Base-by-base conservation (phyloP, 805 yeast genomes). In the Blastobotrys robertii region DNA sequence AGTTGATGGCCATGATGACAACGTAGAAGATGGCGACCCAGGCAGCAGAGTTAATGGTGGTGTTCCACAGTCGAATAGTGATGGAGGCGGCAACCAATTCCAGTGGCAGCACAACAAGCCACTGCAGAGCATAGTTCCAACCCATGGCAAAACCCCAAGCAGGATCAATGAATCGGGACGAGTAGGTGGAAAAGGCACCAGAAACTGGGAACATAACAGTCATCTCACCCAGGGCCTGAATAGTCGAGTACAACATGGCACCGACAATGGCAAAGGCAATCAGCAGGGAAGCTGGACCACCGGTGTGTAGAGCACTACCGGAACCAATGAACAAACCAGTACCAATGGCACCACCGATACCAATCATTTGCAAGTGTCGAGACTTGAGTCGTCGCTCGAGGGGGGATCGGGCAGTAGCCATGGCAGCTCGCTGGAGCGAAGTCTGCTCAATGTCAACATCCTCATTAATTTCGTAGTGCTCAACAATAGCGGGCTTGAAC, bases 261-360 rank as follows among this genome's bases (percentile, higher is more conserved):
- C 84, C 84, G 64, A 80, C 75, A 41, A 77, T 57, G 28, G 71
- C 66, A 56, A 74, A 77, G 30, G 84, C 78, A 33, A 80, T 68
- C 38, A 81, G 63, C 37, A 74, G 50, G 38, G 73, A 74, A 10
- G 74, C 84, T 3, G 87, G 85, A 28, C 87, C 87, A 48, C 81
- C 81, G 10, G 62, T 57, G 32, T 58, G 54, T 48, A 81, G 65
- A 1, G 80, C 72, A 28, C 64, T 54, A 38, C 82, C 84, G 15
- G 77, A 69, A 54, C 86, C 86, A 42, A 80, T 79, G 49, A 81
- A 73, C 43, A 80, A 63, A 60, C 86, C 85, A 1, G 85, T 78
- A 52, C 86, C 86, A 38, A 79, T 76, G 51, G 80, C 73, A 39
- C 94, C 88, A 45, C 92, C 92, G 43, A 85, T 69, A 30, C 94